Base-by-base conservation (phyloP, 75 land plant genomes). In the Cunninghamia lanceolata region DNA sequence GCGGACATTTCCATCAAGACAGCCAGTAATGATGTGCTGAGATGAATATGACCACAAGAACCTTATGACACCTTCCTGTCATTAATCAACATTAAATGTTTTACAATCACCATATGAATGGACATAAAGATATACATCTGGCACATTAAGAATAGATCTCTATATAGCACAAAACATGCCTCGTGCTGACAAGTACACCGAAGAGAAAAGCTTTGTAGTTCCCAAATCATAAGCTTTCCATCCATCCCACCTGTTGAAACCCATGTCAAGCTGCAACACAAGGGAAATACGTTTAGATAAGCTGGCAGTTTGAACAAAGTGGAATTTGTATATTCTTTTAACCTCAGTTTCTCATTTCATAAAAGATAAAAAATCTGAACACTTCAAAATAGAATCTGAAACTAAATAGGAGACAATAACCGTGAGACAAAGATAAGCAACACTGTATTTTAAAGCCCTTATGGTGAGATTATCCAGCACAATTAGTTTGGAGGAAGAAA, bases 211-310 rank as follows among this genome's bases (percentile, higher is more conserved):
- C 91, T 93, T 66, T 94, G 94, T 70, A 95, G 75, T 88, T 97
- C 98, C 96, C 98, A 97, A 13, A 97, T 89, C 21, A 93, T 92
- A 9, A 97, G 94, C 77, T 92, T 95, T 38, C 85, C 79, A 89
- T 97, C 99, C 94, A 94, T 87, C 68, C 94, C 86, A 63, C 94
- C 99, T 13, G 94, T 94, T 85, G 98, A 98, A 40, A 93, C 99
- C 94, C 93, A 91, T 9, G 88, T 88, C 9, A 87, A 80, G 82
- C 99, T 97, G 91, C 87, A 85, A 68, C 56, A 30, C 42, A 74
- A 74, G 14, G 30, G 5, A 32, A 85, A 76, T 13, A 66, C 16
- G 30, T 50, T 28, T 42, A 47, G 47, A 21, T 34, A 45, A 85
- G 16, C 38, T 85, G 5, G 25, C 50, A 76, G 36, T 76, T 73